Base-by-base conservation (phyloP, 352 stramenopile genomes). In the Pythium oligandrum region DNA sequence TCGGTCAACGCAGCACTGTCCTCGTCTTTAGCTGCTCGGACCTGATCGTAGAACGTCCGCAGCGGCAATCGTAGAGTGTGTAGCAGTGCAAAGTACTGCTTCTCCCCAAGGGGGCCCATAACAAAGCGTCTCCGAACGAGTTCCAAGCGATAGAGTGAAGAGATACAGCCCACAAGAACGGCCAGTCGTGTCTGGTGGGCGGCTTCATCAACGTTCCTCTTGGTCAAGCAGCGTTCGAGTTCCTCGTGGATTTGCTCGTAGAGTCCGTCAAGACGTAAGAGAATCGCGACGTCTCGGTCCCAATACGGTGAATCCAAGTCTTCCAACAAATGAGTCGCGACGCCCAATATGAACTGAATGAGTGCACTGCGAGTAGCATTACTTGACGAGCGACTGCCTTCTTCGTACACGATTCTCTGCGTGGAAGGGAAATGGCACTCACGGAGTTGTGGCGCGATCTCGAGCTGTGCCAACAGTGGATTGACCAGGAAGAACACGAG, bases 131-230 rank as follows among this genome's bases (percentile, higher is more conserved):
- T 63, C 12, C 72, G 61, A 53, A 78, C 73, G 36, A 55, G 57
- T 51, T 88, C 77, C n/a, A 86, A 58, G 1, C 71, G 68, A 51
- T 69, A 88, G 33, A 88, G 53, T 34, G 61, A 61, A 17, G 72
- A 72, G 33, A 83, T 52, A 44, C 68, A 83, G 40, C 63, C 53
- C 33, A 83, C 55, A 5, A 66, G 37, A 2, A 40, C 44, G 31
- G 55, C 50, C 4, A 52, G 10, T 4, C 51, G 51, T 4, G 44
- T n/a, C 38, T 47, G 2, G 4, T 47, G 40, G 11, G 2, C 33
- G 17, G 37, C 10, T 7, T 35, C n/a, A 33, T 31, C 40, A 26
- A 46, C 33, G 51, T 0, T 12, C 30, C 10, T 31, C 8, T 51
- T 44, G 33, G 38, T 17, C 2, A 53, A 55, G 58, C 44, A 48